Base-by-base conservation (phyloP, 2,329 filamentous ascomycete genomes). In the Malbranchea zuffiana region DNA sequence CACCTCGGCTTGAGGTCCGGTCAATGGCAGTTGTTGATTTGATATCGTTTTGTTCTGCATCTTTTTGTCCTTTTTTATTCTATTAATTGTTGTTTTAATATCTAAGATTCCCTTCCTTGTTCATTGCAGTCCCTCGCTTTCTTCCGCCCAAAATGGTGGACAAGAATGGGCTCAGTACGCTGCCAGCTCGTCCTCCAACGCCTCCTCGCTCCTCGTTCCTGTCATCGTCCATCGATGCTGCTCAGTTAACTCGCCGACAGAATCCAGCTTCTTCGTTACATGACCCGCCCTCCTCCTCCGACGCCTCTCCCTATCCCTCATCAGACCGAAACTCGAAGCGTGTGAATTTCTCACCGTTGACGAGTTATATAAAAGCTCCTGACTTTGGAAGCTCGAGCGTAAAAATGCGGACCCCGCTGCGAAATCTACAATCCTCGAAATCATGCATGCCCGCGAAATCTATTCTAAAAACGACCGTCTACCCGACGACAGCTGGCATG, bases 381-480 rank as follows among this genome's bases (percentile, higher is more conserved):
- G 46, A 50, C 6, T 53, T 57, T 41, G 42, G 54, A 32, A 54
- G 51, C 36, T 47, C 54, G 16, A 29, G 41, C 6, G 37, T 45
- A 18, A 53, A 51, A 27, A 43, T 58, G 32, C 65, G 60, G 46
- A 60, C 63, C n/a, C 60, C 63, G 5, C 47, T 69, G 12, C 62
- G 66, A 35, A 57, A 60, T 17, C 53, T 72, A 3, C 67, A 65
- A 21, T 66, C 66, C 38, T 56, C 55, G n/a, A 67, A 67, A 43
- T 65, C 72, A 44, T 66, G 62, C 29, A 72, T 67, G 45, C 72
- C 75, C 4, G 55, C 70, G n/a, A 80, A 78, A 50, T 80, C 78
- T 3, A 98, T 98, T 36, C 70, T 98, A 42, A 98, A 98, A 57
- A 70, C 76, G 15, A 56, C 68, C 57, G 53, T 62, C 59, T 48